Evolutionary conservation across 2,329 filamentous ascomycete genomes (phyloP), one percentile per base, ranked within the genome.

Genomic region (Pseudopithomyces chartarum): DNA sequence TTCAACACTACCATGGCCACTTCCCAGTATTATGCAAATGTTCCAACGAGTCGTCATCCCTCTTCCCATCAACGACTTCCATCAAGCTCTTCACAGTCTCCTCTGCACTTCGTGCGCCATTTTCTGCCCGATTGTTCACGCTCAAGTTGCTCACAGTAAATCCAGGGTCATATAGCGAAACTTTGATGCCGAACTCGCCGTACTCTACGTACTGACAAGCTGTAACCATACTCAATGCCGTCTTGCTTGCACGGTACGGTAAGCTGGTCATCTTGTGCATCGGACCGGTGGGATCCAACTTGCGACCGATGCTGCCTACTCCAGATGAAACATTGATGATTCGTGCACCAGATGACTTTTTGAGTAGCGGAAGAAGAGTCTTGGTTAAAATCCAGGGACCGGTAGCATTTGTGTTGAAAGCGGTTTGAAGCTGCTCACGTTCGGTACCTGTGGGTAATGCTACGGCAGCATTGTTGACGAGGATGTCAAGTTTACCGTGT

Each of bases 381-480:
- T 65, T 64, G 1, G 65, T 60, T 2, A 73, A 58, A 6, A 73
- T 52, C 23, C 63, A 66, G 0, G 70, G 70, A 0, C 69, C 70
- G 1, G 61, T 70, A 0, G 67, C 66, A 39, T 73, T 72, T n/a
- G 62, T 63, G n/a, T 73, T 63, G 52, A 73, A 71, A 1, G 64
- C 61, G 2, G 44, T 52, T 0, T 59, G 60, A 50, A 76, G 65
- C 10, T 65, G 53, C 15, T 74, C 60, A 7, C 68, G 66, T 1
- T 73, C 59, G 1, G 64, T 62, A 2, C 60, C 58, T 0, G 57
- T 42, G 22, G 64, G 60, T 1, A 61, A 12, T 0, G 63, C 66
- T 26, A 76, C 63, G 20, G 61, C 76, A 6, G 76, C 76, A 43
- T 78, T 78, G 67, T 78, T 78, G 57, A 78, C 66, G 1, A 79